Conservation (phyloP, 2,329 filamentous ascomycete species). For the Pseudogymnoascus sp. region DNA sequence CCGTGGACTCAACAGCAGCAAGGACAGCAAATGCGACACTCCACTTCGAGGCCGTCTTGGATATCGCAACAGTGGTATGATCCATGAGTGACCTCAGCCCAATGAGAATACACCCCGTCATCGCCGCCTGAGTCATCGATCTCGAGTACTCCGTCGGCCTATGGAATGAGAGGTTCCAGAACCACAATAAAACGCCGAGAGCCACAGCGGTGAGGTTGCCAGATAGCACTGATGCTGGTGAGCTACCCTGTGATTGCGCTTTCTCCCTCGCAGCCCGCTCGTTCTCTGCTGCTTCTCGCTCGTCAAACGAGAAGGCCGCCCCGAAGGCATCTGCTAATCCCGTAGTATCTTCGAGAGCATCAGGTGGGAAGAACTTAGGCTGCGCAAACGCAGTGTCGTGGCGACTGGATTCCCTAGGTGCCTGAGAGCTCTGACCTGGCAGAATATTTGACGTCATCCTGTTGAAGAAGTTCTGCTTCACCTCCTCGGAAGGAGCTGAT, state of each 20-base stretch:
- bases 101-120: slow-evolving; percentile 11
- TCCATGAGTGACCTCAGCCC: slow-evolving; percentile 14
- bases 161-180: slow-evolving; percentile 14
- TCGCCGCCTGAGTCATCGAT: slow-evolving; percentile 11
- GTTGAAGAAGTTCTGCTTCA: slow-evolving; percentile 44
- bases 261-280: background rate
- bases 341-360: background rate
- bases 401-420: background rate
- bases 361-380: slow-evolving; percentile 51
- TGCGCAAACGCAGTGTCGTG: slow-evolving; percentile 32
- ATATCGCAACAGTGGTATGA: slow-evolving; percentile 8
- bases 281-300: background rate
- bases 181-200: slow-evolving; percentile 12
- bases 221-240: background rate
- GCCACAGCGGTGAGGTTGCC: slow-evolving; percentile 11
- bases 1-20: background rate
- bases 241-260: background rate
- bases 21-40: background rate
- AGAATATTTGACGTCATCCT: slow-evolving; percentile 13
- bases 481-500: slow-evolving; percentile 36
- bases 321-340: background rate
- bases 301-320: background rate
- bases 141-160: slow-evolving; percentile 11
- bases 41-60: background rate
- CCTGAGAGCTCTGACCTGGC: background rate